phyloP scores from a whole-genome alignment of 495 filamentous ascomycete genomes.

The Margaritispora aquatica region DNA sequence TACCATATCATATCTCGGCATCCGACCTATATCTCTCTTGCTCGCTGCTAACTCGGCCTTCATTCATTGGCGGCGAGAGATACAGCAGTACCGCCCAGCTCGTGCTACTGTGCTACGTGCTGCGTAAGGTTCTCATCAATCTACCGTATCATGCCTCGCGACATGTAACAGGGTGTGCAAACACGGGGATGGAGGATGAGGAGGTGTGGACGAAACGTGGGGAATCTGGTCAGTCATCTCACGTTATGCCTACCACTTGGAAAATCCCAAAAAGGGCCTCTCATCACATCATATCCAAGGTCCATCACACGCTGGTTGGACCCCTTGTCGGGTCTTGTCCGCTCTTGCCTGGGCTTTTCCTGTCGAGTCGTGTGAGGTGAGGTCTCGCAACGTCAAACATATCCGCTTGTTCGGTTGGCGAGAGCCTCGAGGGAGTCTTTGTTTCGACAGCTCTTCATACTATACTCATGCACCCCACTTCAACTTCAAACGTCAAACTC shows the following conservation, averaged over 20 bases:
- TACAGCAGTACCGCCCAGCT: too few species aligned
- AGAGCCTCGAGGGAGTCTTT: background rate
- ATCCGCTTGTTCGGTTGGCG: background rate
- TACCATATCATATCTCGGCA: background rate
- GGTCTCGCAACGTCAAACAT: background rate
- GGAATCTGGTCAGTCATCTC: background rate
- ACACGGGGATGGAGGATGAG: too few species aligned
- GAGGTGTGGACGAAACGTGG: background rate
- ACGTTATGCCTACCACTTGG: too few species aligned
- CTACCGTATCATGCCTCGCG: background rate
- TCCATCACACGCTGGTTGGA: background rate
- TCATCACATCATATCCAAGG: background rate
- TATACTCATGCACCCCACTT: background rate
- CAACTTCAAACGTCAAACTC: too few species aligned
- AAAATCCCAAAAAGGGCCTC: background rate
- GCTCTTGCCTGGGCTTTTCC: too few species aligned
- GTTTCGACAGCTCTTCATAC: background rate
- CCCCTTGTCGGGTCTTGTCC: background rate
- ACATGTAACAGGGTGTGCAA: too few species aligned
- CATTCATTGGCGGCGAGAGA: too few species aligned
- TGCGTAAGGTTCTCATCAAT: background rate
- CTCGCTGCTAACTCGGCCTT: background rate
- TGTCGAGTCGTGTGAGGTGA: background rate
- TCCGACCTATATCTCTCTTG: background rate
- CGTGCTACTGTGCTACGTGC: background rate